Base-by-base conservation (phyloP, 441 rosid genomes). In the Corymbia citriodora region DNA sequence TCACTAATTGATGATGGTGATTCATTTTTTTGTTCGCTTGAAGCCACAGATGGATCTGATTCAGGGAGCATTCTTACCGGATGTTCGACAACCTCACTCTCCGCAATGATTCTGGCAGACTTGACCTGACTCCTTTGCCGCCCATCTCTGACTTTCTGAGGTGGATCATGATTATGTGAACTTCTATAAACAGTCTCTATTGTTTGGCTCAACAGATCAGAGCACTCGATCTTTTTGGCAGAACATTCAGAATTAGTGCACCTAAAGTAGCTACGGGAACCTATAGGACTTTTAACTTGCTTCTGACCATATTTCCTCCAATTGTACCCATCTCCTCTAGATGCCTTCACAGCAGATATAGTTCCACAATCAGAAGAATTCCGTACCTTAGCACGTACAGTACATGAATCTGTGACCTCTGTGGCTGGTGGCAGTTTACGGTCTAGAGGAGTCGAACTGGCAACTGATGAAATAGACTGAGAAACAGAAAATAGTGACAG, bases 291-390 rank as follows among this genome's bases (percentile, higher is more conserved):
- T 92, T 98, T 98, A 89, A 98, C 99, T 95, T 95, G 99, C 95
- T 98, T 98, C 95, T 98, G 99, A 88, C 99, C 99, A 93, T 98
- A 98, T 94, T 98, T 98, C 87, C 99, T 95, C 99, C 99, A 98
- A 90, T 95, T 97, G 92, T 95, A 98, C 92, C 98, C 98, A 95
- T 98, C 99, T 91, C 94, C 91, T 90, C 92, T 90, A 55, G 96
- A 95, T 91, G 95, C 89, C 94, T 93, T 97, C 61, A 91, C 79
- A 90, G 91, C 88, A 40, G 85, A 74, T 40, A 50, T 74, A 21
- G 85, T 74, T 4, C 91, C 93, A 36, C 81, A 89, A 45, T 91
- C 88, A 52, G 94, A 90, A 91, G 94, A 88, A 55, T 63, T 89
- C 87, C 53, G 92, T 88, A 48, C 91, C 81, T 92, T 91, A 87